These are phyloP conservation scores for Chamaenerion angustifolium DNA, from an alignment of 345 rosid species.

Conservation along the genomic window DNA sequence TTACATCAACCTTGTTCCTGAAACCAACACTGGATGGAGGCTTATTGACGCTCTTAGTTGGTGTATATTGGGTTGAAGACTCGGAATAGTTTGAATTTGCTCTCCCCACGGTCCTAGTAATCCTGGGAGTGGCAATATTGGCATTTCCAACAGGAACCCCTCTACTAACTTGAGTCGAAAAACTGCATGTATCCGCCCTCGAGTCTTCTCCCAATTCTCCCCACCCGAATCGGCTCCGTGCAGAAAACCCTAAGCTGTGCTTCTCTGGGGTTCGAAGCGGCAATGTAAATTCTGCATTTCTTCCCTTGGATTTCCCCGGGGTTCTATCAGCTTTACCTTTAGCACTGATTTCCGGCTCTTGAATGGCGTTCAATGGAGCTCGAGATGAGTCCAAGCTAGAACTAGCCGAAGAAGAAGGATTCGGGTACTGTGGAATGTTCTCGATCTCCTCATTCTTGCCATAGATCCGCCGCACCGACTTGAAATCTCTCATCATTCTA, in stretches of 20 bases:
- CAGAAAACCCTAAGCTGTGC: constrained; percentile 20
- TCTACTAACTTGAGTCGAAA: constrained; percentile 7
- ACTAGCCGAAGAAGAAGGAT: constrained; percentile 31
- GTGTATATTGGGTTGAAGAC: constrained; percentile 78
- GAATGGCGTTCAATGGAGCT: constrained; percentile 58
- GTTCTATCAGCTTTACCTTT: constrained; percentile 41
- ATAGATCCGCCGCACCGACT: constrained; percentile 46
- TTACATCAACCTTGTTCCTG: constrained; percentile 44
- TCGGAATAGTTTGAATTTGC: constrained; percentile 33
- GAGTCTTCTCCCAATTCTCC: constrained; percentile 23
- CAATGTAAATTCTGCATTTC: constrained; percentile 30
- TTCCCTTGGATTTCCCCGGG: constrained; percentile 52
- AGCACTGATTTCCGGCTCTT: constrained; percentile 21
- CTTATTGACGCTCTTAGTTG: constrained; percentile 80
- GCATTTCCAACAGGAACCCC: constrained; percentile 9
- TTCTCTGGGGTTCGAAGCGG: constrained; percentile 71
- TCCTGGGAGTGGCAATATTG: constrained; percentile 42
- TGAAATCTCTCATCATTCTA: constrained; percentile 62
- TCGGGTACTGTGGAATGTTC: constrained; percentile 53
- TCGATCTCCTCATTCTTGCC: constrained; percentile 54
- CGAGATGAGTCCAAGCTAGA: constrained; percentile 34
- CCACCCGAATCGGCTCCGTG: constrained; percentile 61
- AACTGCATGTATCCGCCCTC: constrained; percentile 11
- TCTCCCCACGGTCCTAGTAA: constrained; percentile 28
- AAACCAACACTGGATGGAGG: constrained; percentile 43